Evolutionary conservation across 176 grass and related monocot genomes (phyloP).

Genomic region (Carex parvula): DNA sequence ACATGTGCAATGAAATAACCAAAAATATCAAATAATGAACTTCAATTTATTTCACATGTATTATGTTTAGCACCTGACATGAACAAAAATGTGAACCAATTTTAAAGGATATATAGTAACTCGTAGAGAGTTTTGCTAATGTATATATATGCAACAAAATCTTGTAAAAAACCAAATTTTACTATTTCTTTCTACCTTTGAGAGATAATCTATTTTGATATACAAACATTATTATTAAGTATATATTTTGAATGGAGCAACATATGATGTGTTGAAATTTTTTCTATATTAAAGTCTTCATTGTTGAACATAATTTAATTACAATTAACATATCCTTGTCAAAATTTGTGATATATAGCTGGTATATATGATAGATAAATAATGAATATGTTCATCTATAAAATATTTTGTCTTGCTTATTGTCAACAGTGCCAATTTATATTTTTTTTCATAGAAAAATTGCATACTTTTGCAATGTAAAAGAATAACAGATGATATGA

Average conservation of each 20-base stretch:
- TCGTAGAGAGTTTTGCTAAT: too few species aligned
- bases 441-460: background rate
- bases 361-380: background rate
- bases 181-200: too few species aligned
- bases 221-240: background rate
- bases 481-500: background rate
- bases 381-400: background rate
- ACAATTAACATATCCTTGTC: background rate
- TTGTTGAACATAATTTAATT: background rate
- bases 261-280: background rate
- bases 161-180: too few species aligned
- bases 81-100: background rate
- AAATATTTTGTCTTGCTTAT: background rate
- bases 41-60: background rate
- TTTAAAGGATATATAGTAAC: too few species aligned
- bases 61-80: background rate
- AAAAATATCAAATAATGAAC: background rate
- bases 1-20: conserved; percentile 8
- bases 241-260: background rate
- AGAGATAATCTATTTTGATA: too few species aligned
- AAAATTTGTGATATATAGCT: background rate
- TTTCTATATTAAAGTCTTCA: background rate
- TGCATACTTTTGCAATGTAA: background rate
- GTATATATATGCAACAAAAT: too few species aligned
- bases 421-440: background rate